Base-by-base conservation (phyloP, 2,329 filamentous ascomycete species). In the Colletotrichum simmondsii region DNA sequence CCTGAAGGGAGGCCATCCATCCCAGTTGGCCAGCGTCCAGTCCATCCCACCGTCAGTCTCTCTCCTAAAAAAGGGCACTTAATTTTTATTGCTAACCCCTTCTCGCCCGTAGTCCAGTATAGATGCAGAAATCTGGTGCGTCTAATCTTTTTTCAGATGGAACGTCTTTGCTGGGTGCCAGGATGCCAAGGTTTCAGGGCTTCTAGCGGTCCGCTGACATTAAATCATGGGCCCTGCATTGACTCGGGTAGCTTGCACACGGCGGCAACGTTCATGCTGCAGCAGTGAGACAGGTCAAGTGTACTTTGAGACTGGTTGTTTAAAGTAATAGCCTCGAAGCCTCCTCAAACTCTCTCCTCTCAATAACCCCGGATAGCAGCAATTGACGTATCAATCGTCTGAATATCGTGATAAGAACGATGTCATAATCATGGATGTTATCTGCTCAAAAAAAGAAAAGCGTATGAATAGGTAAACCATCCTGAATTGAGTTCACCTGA, bases 101-200 rank as follows among this genome's bases (percentile, higher is more conserved):
- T 67, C 56, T 66, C 62, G n/a, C 49, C 63, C 14, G 28, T 11
- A 54, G 42, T n/a, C 19, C 19, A 22, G 7, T 42, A 24, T 19
- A n/a, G 32, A 22, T 52, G 16, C 60, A 49, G 26, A 52, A 64
- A 16, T 68, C 37, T 24, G 46, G 14, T 60, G 57, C 60, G 46
- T 72, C 70, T 52, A 57, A 65, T 70, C 22, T 70, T 72, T 56
- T 49, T 49, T 61, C 42, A 60, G 70, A 72, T 32, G 37, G 66
- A 57, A 32, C 54, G 65, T 57, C 46, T 58, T 67, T 70, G 54
- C 70, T 65, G 66, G 46, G n/a, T 42, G 66, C 66, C 60, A 70
- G 64, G 59, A 19, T 54, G 22, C 53, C 53, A 28, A 56, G n/a
- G 26, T 26, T 26, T 56, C 42, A 49, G 19, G 42, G 19, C 14